phyloP scores from a whole-genome alignment of 495 filamentous ascomycete species.

The Pyrenula massariospora region DNA sequence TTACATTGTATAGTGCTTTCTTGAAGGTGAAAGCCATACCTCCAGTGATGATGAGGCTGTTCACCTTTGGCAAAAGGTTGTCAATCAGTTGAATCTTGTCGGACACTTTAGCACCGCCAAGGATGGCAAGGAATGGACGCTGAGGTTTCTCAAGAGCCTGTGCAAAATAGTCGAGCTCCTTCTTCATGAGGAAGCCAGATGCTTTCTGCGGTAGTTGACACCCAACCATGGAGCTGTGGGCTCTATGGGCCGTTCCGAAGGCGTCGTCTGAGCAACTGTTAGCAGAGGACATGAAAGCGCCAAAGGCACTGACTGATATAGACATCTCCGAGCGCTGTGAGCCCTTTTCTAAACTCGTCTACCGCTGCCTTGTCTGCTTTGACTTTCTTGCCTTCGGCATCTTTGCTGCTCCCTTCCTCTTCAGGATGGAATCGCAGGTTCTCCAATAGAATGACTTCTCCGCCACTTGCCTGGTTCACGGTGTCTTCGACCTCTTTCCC shows the following conservation, averaged over 20 bases:
- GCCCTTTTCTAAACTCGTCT: conserved; percentile 82
- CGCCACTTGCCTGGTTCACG: conserved; percentile 71
- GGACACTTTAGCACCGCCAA: conserved; percentile 94
- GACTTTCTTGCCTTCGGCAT: conserved; percentile 87
- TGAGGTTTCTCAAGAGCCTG: conserved; percentile 87
- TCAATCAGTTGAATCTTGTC: conserved; percentile 99
- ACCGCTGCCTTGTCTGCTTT: conserved; percentile 93
- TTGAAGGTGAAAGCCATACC: conserved; percentile 99
- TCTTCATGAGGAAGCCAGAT: conserved; percentile 97
- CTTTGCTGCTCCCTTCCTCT: conserved; percentile 92
- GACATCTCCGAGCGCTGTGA: conserved; percentile 90
- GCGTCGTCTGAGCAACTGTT: conserved; percentile 62
- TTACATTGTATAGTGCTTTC: conserved; percentile 83
- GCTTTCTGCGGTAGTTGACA: conserved; percentile 91
- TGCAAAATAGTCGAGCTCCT: conserved; percentile 99
- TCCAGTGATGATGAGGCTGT: conserved; percentile 92
- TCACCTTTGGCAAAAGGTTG: conserved; percentile 93
- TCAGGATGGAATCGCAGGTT: conserved; percentile 96
- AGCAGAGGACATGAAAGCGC: conserved; percentile 7
- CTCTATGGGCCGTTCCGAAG: conserved; percentile 96
- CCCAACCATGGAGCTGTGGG: conserved; percentile 98
- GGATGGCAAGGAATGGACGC: conserved; percentile 95
- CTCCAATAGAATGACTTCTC: conserved; percentile 84
- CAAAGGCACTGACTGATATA: conserved; percentile 71
- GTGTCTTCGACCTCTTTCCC: conserved; percentile 79